These are phyloP conservation scores for Sporothrix brasiliensis DNA, from an alignment of 2,329 filamentous ascomycete species.

Conservation along the genomic window DNA sequence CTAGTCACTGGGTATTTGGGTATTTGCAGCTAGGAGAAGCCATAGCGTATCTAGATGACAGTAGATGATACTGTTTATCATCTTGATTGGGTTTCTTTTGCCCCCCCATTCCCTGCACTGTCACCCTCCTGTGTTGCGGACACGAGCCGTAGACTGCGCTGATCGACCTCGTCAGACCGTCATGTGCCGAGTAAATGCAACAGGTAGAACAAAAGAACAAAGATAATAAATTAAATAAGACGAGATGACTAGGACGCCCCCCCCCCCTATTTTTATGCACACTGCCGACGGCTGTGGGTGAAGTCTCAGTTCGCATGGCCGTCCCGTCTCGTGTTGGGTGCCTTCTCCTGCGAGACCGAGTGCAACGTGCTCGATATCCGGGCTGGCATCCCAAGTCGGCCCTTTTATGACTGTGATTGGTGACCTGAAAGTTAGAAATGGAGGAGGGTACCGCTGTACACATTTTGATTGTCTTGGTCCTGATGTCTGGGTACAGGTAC, in stretches of 20 bases:
- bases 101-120: slow-evolving; percentile 1
- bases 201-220: neutral
- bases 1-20: neutral
- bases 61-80: neutral
- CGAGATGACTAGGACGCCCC: neutral
- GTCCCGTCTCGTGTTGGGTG: slow-evolving; percentile 1
- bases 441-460: neutral
- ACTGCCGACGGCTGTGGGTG: slow-evolving; percentile 1
- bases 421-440: neutral
- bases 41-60: neutral
- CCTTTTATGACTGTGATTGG: slow-evolving; percentile 26
- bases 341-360: neutral
- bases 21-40: neutral
- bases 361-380: neutral
- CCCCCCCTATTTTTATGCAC: neutral
- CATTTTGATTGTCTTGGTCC: neutral
- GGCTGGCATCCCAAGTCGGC: slow-evolving; percentile 7
- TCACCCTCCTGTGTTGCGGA: neutral
- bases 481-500: neutral
- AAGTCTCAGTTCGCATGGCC: slow-evolving; percentile 14
- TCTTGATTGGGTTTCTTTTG: neutral
- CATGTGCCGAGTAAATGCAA: slow-evolving; percentile 4
- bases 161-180: neutral
- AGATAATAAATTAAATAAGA: neutral
- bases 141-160: neutral